Percentiles rank a stretch among this genome's conserved stretches.
These are phyloP conservation scores for Terana coerulea DNA, from an alignment of 768 basidiomycete genomes.

Conservation along the genomic window DNA sequence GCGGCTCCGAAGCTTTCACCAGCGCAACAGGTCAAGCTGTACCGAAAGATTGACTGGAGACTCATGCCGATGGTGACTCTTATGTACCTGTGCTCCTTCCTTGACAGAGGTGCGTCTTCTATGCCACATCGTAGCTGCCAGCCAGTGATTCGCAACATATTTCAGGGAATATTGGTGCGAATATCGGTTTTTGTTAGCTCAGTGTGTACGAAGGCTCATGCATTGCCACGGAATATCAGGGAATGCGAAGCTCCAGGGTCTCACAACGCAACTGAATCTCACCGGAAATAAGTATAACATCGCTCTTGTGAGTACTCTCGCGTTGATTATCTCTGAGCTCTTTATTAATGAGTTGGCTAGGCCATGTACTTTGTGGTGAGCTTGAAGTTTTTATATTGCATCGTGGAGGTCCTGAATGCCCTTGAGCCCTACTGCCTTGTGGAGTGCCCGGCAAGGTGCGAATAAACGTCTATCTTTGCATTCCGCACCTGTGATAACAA, in stretches of 20 bases:
- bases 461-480: too few species aligned
- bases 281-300: slow-evolving; percentile 20
- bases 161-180: neutral
- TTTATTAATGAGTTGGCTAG: too few species aligned
- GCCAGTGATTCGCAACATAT: neutral
- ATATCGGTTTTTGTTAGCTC: neutral
- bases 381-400: too few species aligned
- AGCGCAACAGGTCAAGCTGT: slow-evolving; percentile 39
- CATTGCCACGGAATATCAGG: too few species aligned
- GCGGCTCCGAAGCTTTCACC: slow-evolving; percentile 41
- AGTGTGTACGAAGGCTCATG: too few species aligned
- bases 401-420: too few species aligned
- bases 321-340: too few species aligned
- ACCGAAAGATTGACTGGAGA: slow-evolving; percentile 21
- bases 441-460: slow-evolving; percentile 68
- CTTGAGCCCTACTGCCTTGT: slow-evolving; percentile 54
- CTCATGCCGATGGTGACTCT: slow-evolving; percentile 27
- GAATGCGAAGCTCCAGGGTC: slow-evolving; percentile 27
- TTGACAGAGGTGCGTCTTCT: slow-evolving; percentile 24
- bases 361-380: slow-evolving; percentile 69
- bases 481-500: too few species aligned
- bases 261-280: slow-evolving; percentile 26
- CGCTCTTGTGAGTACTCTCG: too few species aligned
- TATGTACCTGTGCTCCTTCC: slow-evolving; percentile 27
- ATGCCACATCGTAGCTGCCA: neutral